phyloP scores from a whole-genome alignment of 1,284 basidiomycete species.

The Peniophora sp. region DNA sequence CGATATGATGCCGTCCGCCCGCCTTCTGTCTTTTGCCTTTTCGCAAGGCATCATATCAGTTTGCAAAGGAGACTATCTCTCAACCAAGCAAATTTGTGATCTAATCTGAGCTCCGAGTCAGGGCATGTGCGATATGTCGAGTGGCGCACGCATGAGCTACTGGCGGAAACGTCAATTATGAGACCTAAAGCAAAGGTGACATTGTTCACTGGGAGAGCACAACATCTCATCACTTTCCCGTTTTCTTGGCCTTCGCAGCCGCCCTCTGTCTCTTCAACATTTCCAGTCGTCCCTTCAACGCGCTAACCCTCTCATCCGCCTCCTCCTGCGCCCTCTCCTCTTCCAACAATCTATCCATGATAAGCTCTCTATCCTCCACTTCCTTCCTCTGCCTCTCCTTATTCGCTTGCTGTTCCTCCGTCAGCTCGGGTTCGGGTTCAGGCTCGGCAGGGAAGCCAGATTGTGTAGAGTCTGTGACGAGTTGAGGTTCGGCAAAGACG shows the following conservation, averaged over 20 bases:
- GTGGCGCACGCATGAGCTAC: too few relatives aligned
- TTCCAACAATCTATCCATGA: slow-evolving; percentile 73
- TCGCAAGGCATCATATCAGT: too few relatives aligned
- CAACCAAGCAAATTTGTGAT: too few relatives aligned
- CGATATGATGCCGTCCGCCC: too few relatives aligned
- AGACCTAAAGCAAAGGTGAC: too few relatives aligned
- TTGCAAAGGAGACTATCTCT: too few relatives aligned
- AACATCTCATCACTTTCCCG: slow-evolving; percentile 6
- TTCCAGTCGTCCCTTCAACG: slow-evolving; percentile 59
- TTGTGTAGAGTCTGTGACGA: slow-evolving; percentile 40
- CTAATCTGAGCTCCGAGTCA: too few relatives aligned
- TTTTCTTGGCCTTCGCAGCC: slow-evolving; percentile 17
- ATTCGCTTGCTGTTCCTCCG: slow-evolving; percentile 34
- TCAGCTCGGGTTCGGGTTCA: slow-evolving; percentile 13
- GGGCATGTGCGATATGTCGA: too few relatives aligned
- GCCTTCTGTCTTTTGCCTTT: too few relatives aligned
- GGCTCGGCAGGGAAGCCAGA: slow-evolving; percentile 17
- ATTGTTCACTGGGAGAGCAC: too few relatives aligned
- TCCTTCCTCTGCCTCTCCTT: slow-evolving; percentile 39
- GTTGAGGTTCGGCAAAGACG: slow-evolving; percentile 57
- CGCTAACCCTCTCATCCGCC: slow-evolving; percentile 63
- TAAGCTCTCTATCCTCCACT: slow-evolving; percentile 69
- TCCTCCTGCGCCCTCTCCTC: slow-evolving; percentile 80
- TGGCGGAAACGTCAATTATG: too few relatives aligned
- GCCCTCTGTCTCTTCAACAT: slow-evolving; percentile 47